phyloP scores from a whole-genome alignment of 768 basidiomycete genomes.

The Podaxis sp. region DNA sequence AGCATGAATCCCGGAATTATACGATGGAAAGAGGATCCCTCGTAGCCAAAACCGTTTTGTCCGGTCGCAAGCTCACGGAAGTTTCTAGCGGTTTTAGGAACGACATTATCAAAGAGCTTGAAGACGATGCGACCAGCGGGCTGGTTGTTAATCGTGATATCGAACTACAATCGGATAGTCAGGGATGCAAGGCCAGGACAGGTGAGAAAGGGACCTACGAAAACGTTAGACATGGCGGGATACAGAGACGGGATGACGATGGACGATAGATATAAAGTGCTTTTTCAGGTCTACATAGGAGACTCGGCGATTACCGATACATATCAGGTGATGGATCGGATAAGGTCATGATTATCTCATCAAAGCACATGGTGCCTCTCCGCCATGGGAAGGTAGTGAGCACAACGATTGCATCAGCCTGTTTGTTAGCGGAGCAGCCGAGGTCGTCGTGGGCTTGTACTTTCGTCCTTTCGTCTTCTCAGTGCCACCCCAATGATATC shows the following conservation, averaged over 20 bases:
- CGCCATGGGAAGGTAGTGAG: neutral
- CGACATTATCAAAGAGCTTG: constrained; percentile 80
- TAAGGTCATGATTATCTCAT: constrained; percentile 1
- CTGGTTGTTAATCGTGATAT: constrained; percentile 49
- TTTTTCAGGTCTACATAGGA: neutral
- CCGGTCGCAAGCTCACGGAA: constrained; percentile 90
- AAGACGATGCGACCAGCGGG: constrained; percentile 66
- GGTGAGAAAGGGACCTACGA: constrained; percentile 17
- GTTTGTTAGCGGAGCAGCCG: neutral
- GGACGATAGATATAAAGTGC: neutral
- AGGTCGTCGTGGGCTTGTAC: neutral
- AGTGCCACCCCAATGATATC: constrained; percentile 3
- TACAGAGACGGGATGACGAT: neutral
- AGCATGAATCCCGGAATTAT: constrained; percentile 85
- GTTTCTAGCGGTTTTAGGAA: constrained; percentile 75
- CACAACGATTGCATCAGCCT: neutral
- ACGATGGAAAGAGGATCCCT: constrained; percentile 71
- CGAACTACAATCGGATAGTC: constrained; percentile 48
- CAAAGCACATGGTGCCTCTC: neutral
- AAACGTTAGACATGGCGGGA: constrained; percentile 30
- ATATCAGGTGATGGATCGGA: neutral
- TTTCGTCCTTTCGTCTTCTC: neutral
- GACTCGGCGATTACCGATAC: neutral
- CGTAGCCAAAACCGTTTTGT: constrained; percentile 72
- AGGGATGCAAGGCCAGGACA: neutral